phyloP scores from a whole-genome alignment of 441 rosid species.

The Pelargonium cotyledonis region DNA sequence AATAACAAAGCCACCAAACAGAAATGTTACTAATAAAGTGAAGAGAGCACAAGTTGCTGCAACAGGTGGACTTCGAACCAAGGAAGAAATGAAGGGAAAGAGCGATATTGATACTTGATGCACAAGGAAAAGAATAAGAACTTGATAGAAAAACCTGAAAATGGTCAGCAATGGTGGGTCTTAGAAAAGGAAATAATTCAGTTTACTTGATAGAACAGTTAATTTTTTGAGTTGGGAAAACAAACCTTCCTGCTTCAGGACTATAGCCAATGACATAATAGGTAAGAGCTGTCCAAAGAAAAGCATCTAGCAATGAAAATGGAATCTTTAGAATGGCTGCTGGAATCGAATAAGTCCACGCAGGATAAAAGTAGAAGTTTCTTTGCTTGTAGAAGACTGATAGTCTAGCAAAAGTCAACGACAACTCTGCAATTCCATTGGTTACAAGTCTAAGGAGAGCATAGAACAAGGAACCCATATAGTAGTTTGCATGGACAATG shows the following conservation, averaged over 20 bases:
- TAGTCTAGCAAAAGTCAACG: slow-evolving; percentile 65
- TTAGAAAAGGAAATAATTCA: not conserved
- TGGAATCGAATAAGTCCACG: slow-evolving; percentile 69
- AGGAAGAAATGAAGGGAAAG: slow-evolving; percentile 51
- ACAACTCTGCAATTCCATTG: slow-evolving; percentile 61
- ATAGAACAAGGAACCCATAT: slow-evolving; percentile 57
- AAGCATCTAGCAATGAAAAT: slow-evolving; percentile 49
- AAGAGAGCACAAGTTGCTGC: slow-evolving; percentile 66
- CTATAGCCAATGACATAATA: slow-evolving; percentile 73
- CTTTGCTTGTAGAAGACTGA: slow-evolving; percentile 88
- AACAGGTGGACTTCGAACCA: slow-evolving; percentile 56
- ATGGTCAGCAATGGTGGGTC: not conserved
- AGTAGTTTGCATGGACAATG: slow-evolving; percentile 45
- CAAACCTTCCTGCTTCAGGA: slow-evolving; percentile 54
- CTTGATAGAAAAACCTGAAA: slow-evolving; percentile 67
- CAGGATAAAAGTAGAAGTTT: slow-evolving; percentile 57
- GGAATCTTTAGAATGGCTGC: slow-evolving; percentile 74
- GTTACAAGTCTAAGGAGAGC: slow-evolving; percentile 43
- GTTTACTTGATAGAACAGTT: not conserved
- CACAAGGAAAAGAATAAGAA: slow-evolving; percentile 38
- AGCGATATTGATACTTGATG: slow-evolving; percentile 65
- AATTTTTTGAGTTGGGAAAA: not conserved
- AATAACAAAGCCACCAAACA: slow-evolving; percentile 62
- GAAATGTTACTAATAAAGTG: slow-evolving; percentile 36
- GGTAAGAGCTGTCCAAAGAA: slow-evolving; percentile 52